Base-by-base conservation (phyloP, 495 filamentous ascomycete species). In the Gamarada debralockiae region DNA sequence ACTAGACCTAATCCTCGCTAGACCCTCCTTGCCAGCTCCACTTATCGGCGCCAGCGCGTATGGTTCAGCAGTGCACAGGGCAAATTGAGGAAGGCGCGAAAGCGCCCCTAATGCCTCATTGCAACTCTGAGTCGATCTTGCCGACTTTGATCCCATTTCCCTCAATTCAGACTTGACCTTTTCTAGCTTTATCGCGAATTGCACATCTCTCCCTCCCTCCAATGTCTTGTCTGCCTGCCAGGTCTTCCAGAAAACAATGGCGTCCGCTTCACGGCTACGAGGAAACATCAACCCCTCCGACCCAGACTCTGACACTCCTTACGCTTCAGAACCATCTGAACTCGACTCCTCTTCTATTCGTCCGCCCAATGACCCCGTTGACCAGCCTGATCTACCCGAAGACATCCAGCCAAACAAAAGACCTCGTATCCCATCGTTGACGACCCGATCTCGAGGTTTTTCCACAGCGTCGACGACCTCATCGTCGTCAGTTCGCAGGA, bases 401-500 rank as follows among this genome's bases (percentile, higher is more conserved):
- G 15, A 39, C 20, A 12, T 18, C 14, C 14, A 48, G 18, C 22
- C 33, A 29, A 25, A 12, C 36, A 41, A 43, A 41, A n/a, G 37
- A 42, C 23, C 48, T 29, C 48, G 31, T 24, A 41, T 52, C 25
- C 52, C 51, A 12, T 45, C 59, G 13, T 23, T 53, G 25, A 40
- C 56, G 12, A 42, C 50, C 25, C 39, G 59, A 14, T 46, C 55
- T 15, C 52, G 59, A 3, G 40, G 55, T 37, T 45, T 50, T 7
- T 62, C 59, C 12, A 44, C 49, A 33, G 48, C 57, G 10, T 58
- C 60, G 21, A 36, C 57, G 36, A 52, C 59, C 29, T 57, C 60
- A 34, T 50, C 54, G 13, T 65, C 62, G 40, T 34, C 59, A 9
- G 53, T 81, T 61, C 73, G 71, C 60, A 67, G 79, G 36, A 80